Evolutionary conservation across 495 filamentous ascomycete species (phyloP).

Genomic region (Penicillium verhagenii): DNA sequence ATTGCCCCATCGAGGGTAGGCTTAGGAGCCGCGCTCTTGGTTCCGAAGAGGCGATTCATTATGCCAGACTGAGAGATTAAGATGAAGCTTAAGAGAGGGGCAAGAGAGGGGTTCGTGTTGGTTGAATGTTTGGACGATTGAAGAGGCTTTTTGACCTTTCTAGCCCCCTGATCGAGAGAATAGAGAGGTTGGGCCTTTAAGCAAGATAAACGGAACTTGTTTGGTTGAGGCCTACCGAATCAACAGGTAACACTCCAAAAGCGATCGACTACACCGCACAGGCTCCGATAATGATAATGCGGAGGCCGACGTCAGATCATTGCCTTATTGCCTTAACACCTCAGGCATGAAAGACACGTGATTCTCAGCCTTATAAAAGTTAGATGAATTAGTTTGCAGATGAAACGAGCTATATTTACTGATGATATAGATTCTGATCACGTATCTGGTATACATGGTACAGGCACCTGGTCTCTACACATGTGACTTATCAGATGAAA

Average conservation of each 20-base stretch:
- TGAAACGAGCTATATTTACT: background rate
- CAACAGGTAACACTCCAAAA: background rate
- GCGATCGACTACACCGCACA: background rate
- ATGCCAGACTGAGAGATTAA: slow-evolving; percentile 16
- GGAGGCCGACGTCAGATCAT: slow-evolving; percentile 24
- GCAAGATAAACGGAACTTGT: background rate
- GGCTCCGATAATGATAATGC: slow-evolving; percentile 15
- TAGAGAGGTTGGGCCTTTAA: background rate
- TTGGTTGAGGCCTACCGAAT: background rate
- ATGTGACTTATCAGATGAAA: background rate
- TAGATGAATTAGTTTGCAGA: background rate
- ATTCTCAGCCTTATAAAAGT: background rate
- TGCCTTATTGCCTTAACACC: background rate
- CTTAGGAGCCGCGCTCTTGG: slow-evolving; percentile 85
- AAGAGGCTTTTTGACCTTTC: background rate
- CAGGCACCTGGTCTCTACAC: background rate
- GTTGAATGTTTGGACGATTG: background rate
- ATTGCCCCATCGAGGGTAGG: slow-evolving; percentile 87
- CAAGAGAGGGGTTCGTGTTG: background rate
- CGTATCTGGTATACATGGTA: background rate
- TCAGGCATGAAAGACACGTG: slow-evolving; percentile 4
- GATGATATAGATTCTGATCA: background rate
- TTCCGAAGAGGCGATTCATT: slow-evolving; percentile 97
- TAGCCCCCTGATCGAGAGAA: background rate
- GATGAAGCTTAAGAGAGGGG: slow-evolving; percentile 6